Base-by-base conservation (phyloP, 2,329 filamentous ascomycete species). In the Coniella vitis region DNA sequence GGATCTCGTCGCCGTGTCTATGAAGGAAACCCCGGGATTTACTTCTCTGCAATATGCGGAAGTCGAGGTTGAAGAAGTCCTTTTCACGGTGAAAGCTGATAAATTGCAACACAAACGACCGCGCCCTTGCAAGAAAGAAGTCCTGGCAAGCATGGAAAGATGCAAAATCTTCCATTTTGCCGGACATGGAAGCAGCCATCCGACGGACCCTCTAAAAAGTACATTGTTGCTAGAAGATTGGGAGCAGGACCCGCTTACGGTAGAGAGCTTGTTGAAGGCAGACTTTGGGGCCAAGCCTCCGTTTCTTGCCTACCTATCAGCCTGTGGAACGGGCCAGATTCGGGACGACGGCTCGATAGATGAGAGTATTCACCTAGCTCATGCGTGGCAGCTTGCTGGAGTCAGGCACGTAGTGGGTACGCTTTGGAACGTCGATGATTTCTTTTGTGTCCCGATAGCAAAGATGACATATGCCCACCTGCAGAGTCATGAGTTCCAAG, bases 61-160 rank as follows among this genome's bases (percentile, higher is more conserved):
- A 12, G 10, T 5, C 12, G 32, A 35, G 32, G 32, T 4, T 12
- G 16, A 12, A 12, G 32, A 12, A 7, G 32, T 35, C 7, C 4
- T 35, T n/a, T 35, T 7, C 32, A 12, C 16, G 12, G n/a, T n/a
- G n/a, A n/a, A n/a, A n/a, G n/a, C n/a, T n/a, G n/a, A n/a, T n/a
- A n/a, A n/a, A n/a, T n/a, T n/a, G n/a, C n/a, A n/a, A n/a, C 13
- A 35, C 10, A n/a, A 35, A n/a, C 7, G 4, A 4, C 12, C 7
- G 7, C 4, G 12, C 4, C 32, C 32, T 4, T 35, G 12, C 7
- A 7, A 60, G 56, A 10, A 57, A 4, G 12, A 39, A 3, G 7
- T 39, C 10, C 7, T 39, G 10, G 37, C 10, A 5, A 48, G 13
- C 10, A 12, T 39, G 10, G 10, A 16, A 9, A 10, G 20, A 14